A percentile compares a stretch with the other conserved stretches of the same genome.
phyloP scores from a whole-genome alignment of 1,139 yeast species.

The Meyerozyma sp. region DNA sequence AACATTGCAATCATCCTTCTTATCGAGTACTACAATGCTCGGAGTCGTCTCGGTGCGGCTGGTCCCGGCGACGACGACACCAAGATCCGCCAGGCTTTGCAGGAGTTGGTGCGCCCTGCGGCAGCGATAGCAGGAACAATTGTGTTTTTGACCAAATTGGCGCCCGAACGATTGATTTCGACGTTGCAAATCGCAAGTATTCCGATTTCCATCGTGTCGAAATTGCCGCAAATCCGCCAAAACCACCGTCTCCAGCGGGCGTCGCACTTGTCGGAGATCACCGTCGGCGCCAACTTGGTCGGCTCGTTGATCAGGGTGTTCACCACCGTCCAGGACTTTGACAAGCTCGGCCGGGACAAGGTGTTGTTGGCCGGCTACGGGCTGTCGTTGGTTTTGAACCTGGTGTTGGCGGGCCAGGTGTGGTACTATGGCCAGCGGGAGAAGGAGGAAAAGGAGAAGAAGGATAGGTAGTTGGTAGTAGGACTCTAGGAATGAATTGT shows the following conservation, averaged over 20 bases:
- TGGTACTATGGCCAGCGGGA: constrained; percentile 16
- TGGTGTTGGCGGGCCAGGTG: constrained; percentile 30
- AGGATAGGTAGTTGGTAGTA: background rate
- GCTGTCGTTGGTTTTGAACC: constrained; percentile 28
- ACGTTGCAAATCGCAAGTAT: constrained; percentile 45
- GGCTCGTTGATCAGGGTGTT: constrained; percentile 55
- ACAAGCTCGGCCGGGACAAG: constrained; percentile 13
- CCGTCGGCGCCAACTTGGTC: constrained; percentile 49
- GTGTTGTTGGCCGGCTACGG: constrained; percentile 33
- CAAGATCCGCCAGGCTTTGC: constrained; percentile 13
- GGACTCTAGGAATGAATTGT: background rate
- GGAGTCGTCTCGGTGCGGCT: constrained; percentile 12
- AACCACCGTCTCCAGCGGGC: constrained; percentile 47
- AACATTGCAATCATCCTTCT: constrained; percentile 33
- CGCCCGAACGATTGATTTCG: constrained; percentile 26
- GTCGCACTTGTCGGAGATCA: constrained; percentile 47
- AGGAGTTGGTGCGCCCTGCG: constrained; percentile 21
- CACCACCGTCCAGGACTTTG: constrained; percentile 39
- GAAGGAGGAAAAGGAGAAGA: constrained; percentile 2
- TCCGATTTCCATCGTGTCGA: constrained; percentile 49
- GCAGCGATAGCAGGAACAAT: constrained; percentile 23
- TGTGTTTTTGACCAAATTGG: constrained; percentile 26
- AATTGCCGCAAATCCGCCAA: constrained; percentile 50
- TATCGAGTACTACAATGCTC: constrained; percentile 30
- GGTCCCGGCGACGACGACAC: constrained; percentile 14